Percentiles rank a stretch among this genome's conserved stretches.
Conservation (phyloP, 1,284 basidiomycete genomes). For the Rhodotorula sp. region DNA sequence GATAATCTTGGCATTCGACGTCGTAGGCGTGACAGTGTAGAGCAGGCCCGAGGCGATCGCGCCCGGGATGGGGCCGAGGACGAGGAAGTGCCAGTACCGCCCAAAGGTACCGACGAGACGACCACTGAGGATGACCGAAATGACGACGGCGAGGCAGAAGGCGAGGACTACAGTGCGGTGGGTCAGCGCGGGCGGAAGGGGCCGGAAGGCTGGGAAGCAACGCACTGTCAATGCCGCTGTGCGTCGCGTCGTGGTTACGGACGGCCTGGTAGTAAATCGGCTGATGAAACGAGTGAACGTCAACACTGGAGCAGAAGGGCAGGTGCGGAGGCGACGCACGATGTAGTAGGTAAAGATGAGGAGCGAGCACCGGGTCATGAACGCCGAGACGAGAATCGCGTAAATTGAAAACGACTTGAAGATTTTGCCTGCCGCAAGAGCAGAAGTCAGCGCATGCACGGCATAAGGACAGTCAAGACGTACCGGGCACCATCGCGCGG, state of each 20-base stretch:
- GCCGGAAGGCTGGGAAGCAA: neutral
- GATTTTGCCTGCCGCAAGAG: conserved; percentile 17
- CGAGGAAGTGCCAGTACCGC: conserved; percentile 54
- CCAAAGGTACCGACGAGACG: conserved; percentile 44
- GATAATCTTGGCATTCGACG: conserved; percentile 52
- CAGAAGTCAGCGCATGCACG: neutral
- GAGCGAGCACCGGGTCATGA: conserved; percentile 39
- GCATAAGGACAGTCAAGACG: neutral
- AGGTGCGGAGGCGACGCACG: neutral
- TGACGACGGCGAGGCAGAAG: conserved; percentile 44
- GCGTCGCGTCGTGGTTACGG: conserved; percentile 30
- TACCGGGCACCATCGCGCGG: conserved; percentile 46
- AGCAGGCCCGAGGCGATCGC: conserved; percentile 56
- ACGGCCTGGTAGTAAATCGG: conserved; percentile 24
- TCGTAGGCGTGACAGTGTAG: conserved; percentile 51
- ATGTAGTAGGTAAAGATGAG: conserved; percentile 34
- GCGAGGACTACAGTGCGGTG: conserved; percentile 36
- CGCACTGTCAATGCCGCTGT: conserved; percentile 45
- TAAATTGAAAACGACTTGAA: conserved; percentile 44
- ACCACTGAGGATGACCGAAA: conserved; percentile 43
- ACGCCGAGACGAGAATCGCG: conserved; percentile 40
- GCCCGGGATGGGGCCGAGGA: conserved; percentile 49
- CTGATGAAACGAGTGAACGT: neutral
- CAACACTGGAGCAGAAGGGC: neutral
- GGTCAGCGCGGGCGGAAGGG: neutral